Evolutionary conservation across 129 eudicot genomes (phyloP).

Genomic region (Rutidosis leptorrhynchoides): DNA sequence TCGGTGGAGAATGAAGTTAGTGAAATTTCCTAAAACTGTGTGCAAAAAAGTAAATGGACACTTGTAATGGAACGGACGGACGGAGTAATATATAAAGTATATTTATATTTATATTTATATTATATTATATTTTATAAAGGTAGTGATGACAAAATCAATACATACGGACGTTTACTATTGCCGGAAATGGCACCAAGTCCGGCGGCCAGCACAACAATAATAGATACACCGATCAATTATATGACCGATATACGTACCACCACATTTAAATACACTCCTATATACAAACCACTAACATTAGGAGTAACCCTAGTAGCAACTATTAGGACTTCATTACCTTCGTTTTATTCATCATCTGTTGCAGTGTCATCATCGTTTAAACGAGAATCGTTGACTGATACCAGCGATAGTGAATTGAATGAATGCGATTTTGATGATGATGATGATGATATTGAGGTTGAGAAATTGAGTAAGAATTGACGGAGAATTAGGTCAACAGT

Average conservation of each 20-base stretch:
- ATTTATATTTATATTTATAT: too few relatives aligned
- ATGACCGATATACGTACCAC: background rate
- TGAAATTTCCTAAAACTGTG: too few relatives aligned
- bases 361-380: constrained; percentile 18
- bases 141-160: background rate
- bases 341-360: constrained; percentile 4
- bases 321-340: constrained; percentile 2
- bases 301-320: background rate
- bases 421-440: constrained; percentile 14
- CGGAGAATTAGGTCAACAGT: constrained; percentile 65
- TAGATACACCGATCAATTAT: background rate
- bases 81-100: too few relatives aligned
- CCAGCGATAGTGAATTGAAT: constrained; percentile 2
- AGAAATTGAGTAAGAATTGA: constrained; percentile 47
- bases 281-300: background rate
- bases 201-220: background rate
- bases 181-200: background rate
- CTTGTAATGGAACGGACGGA: too few relatives aligned
- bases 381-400: constrained; percentile 7
- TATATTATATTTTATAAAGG: too few relatives aligned
- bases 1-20: too few relatives aligned
- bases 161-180: background rate
- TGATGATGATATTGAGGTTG: constrained; percentile 39
- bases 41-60: too few relatives aligned
- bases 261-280: constrained; percentile 9